Evolutionary conservation across 306 rosid species (phyloP).

Genomic region (Cicer chorassanicum): DNA sequence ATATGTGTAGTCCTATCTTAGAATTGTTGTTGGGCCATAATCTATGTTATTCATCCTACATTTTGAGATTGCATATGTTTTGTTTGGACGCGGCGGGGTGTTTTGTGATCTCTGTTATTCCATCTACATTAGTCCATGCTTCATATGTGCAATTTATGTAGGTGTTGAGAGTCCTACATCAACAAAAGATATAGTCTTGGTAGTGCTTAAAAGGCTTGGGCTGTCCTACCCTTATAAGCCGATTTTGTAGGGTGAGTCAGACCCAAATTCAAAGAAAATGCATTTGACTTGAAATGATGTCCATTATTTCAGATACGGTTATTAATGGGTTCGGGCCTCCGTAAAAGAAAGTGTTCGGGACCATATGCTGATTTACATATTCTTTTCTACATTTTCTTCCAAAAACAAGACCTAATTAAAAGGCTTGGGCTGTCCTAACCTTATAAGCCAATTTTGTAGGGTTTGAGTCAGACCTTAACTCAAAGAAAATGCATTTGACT

Average conservation of each 20-base stretch:
- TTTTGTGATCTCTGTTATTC: too few species aligned
- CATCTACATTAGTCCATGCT: too few species aligned
- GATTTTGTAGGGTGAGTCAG: neutral
- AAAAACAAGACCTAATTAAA: neutral
- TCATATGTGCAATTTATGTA: too few species aligned
- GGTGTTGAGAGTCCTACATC: neutral
- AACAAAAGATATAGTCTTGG: neutral
- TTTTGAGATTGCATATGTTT: too few species aligned
- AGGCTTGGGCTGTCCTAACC: too few species aligned
- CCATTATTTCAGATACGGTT: neutral
- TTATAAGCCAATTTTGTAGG: too few species aligned
- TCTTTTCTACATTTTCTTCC: constrained; percentile 11
- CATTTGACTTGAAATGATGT: constrained; percentile 25
- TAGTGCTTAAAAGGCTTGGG: neutral
- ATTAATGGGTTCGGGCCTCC: constrained; percentile 7
- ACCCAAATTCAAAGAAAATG: neutral
- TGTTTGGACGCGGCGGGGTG: too few species aligned
- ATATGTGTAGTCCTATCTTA: neutral
- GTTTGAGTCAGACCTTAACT: too few species aligned
- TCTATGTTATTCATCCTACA: neutral
- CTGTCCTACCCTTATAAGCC: neutral
- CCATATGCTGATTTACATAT: constrained; percentile 16
- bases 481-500: too few species aligned
- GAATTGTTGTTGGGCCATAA: neutral
- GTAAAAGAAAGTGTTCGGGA: neutral